phyloP scores from a whole-genome alignment of 2,329 filamentous ascomycete genomes.

The Colletotrichum sansevieriae region DNA sequence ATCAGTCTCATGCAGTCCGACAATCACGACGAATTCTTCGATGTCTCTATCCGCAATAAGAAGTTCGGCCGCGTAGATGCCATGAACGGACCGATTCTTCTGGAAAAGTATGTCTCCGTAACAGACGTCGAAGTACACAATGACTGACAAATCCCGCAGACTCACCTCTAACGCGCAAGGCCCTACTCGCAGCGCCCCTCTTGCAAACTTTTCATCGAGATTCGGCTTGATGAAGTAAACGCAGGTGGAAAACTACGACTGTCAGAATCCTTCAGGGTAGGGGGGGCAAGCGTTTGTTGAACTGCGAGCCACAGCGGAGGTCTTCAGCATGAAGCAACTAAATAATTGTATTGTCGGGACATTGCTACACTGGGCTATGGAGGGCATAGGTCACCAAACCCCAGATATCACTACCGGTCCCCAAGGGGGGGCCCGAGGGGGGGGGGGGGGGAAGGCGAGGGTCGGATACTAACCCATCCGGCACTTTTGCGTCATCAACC shows the following conservation, averaged over 20 bases:
- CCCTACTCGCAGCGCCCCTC: slow-evolving; percentile 71
- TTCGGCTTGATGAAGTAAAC: slow-evolving; percentile 73
- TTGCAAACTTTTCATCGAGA: slow-evolving; percentile 80
- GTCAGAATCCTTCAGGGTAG: background rate
- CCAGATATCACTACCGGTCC: background rate
- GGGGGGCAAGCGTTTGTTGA: background rate
- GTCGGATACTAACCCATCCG: slow-evolving; percentile 1
- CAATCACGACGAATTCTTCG: slow-evolving; percentile 97
- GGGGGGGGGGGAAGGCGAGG: background rate
- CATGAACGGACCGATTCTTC: slow-evolving; percentile 84
- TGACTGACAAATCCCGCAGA: slow-evolving; percentile 55
- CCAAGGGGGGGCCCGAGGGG: no score
- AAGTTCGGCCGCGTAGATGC: slow-evolving; percentile 95
- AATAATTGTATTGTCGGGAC: slow-evolving; percentile 25
- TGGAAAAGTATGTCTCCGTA: slow-evolving; percentile 83
- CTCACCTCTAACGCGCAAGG: slow-evolving; percentile 74
- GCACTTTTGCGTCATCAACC: slow-evolving; percentile 23
- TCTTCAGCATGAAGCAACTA: slow-evolving; percentile 3
- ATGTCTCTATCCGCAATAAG: slow-evolving; percentile 88
- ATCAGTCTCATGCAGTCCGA: slow-evolving; percentile 88
- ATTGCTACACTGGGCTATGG: slow-evolving; percentile 3
- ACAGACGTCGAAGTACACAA: background rate
- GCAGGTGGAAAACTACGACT: background rate
- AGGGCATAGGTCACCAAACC: background rate
- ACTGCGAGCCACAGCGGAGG: background rate